Conservation (phyloP, 768 basidiomycete species). For the Boletellus ananas region DNA sequence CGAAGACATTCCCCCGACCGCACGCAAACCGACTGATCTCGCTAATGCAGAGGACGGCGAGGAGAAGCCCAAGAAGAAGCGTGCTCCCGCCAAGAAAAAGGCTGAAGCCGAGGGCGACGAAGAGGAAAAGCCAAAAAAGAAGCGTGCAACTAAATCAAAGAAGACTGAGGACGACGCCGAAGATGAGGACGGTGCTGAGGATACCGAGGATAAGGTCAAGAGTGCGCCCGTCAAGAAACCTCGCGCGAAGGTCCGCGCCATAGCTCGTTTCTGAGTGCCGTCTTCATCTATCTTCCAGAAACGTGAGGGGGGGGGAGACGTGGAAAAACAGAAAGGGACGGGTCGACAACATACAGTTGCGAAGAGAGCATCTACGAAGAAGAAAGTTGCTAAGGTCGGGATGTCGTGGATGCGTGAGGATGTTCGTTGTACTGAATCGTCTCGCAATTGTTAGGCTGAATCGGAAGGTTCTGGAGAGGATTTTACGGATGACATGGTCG, state of each 20-base stretch:
- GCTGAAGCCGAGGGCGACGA: slow-evolving; percentile 32
- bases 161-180: slow-evolving; percentile 33
- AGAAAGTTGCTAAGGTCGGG: slow-evolving; percentile 38
- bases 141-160: slow-evolving; percentile 29
- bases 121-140: slow-evolving; percentile 37
- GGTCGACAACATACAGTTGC: slow-evolving; percentile 41
- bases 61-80: slow-evolving; percentile 54
- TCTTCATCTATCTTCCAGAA: slow-evolving; percentile 24
- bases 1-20: slow-evolving; percentile 77
- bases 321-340: slow-evolving; percentile 48
- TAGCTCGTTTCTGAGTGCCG: slow-evolving; percentile 2
- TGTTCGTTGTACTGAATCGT: not conserved
- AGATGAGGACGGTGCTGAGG: slow-evolving; percentile 33
- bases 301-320: slow-evolving; percentile 31
- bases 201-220: slow-evolving; percentile 27
- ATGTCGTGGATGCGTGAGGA: not conserved
- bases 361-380: slow-evolving; percentile 49
- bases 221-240: slow-evolving; percentile 34
- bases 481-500: slow-evolving; percentile 42
- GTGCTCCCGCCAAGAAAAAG: slow-evolving; percentile 36
- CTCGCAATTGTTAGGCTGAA: slow-evolving; percentile 20
- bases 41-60: slow-evolving; percentile 48
- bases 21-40: slow-evolving; percentile 53
- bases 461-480: slow-evolving; percentile 46
- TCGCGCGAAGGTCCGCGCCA: slow-evolving; percentile 33